phyloP scores from a whole-genome alignment of 1,139 yeast species.

The Sugiyamaella castrensis region DNA sequence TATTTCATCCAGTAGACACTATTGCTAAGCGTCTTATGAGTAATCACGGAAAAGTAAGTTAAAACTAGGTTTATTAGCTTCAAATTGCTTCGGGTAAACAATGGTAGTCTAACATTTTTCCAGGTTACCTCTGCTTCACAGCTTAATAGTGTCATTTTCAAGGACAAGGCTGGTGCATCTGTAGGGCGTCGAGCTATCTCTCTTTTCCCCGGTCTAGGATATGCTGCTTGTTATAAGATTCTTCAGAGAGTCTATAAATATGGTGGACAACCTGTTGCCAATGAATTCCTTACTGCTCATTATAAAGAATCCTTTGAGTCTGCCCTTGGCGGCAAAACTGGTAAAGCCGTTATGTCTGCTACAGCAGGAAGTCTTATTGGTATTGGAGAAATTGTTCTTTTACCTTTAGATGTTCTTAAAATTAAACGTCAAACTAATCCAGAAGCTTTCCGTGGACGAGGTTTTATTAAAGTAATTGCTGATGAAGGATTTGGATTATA shows the following conservation, averaged over 20 bases:
- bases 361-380: slow-evolving; percentile 97
- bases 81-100: no score
- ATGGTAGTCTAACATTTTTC: not conserved
- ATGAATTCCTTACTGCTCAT: slow-evolving; percentile 80
- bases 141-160: slow-evolving; percentile 82
- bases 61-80: not conserved
- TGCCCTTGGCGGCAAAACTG: slow-evolving; percentile 87
- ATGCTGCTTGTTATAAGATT: slow-evolving; percentile 96
- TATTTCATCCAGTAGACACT: slow-evolving; percentile 97
- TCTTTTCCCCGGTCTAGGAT: slow-evolving; percentile 95
- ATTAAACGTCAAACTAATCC: slow-evolving; percentile 99
- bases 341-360: slow-evolving; percentile 94
- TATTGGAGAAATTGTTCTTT: slow-evolving; percentile 92
- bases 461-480: slow-evolving; percentile 73
- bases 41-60: slow-evolving; percentile 60
- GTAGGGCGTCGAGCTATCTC: slow-evolving; percentile 71
- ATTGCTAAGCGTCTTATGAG: slow-evolving; percentile 97
- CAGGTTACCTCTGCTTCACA: slow-evolving; percentile 56
- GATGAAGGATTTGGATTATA: slow-evolving; percentile 94
- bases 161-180: slow-evolving; percentile 72
- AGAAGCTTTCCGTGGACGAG: slow-evolving; percentile 96
- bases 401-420: slow-evolving; percentile 94
- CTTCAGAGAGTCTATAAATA: slow-evolving; percentile 97
- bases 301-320: slow-evolving; percentile 68
- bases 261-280: slow-evolving; percentile 99